Base-by-base conservation (phyloP, 371 early-diverging fungal species). In the Globomyces sp. region DNA sequence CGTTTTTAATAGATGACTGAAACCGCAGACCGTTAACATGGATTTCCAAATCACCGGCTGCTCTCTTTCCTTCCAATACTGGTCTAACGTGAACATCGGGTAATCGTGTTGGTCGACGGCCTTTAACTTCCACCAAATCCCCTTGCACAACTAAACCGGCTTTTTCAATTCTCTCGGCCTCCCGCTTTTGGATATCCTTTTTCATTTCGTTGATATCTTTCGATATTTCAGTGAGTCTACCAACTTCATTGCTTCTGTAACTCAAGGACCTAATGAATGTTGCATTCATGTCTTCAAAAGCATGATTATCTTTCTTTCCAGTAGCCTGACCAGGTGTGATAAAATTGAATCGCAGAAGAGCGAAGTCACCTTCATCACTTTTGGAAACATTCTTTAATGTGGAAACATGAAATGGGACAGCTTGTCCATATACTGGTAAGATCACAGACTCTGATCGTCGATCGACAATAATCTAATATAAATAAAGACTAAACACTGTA, bases 361-460 rank as follows among this genome's bases (percentile, higher is more conserved):
- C 87, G 67, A 83, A 90, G 39, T 96, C 95, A 47, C 94, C 94
- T 82, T 99, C 99, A 61, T 98, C 98, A 51, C 86, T 90, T 77
- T 99, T 95, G 76, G 91, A 91, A 3, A 91, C 90, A 74, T 93
- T 99, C 71, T 99, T 99, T 43, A 99, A 77, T 0, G 94, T 93
- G 10, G 93, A 90, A 58, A 99, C 92, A 79, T 99, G 99, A 87
- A 99, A 99, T 34, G 99, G 99, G 1, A 99, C 99, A 0, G 98
- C 90, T 75, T 91, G 88, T 43, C 98, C 98, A 71, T 94, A 94
- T 46, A 99, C 91, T 2, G 99, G 99, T 40, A 99, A 78, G 53
- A 99, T 86, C 59, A 99, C 84, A 5, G 96, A 82, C 58, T 95
- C 92, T 44, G 84, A 87, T 46, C 90, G 86, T 63, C 85, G 85